Percentiles rank a stretch among this genome's conserved stretches.
Conservation (phyloP, 352 stramenopile genomes). For the Pilasporangium apinafurcum region DNA sequence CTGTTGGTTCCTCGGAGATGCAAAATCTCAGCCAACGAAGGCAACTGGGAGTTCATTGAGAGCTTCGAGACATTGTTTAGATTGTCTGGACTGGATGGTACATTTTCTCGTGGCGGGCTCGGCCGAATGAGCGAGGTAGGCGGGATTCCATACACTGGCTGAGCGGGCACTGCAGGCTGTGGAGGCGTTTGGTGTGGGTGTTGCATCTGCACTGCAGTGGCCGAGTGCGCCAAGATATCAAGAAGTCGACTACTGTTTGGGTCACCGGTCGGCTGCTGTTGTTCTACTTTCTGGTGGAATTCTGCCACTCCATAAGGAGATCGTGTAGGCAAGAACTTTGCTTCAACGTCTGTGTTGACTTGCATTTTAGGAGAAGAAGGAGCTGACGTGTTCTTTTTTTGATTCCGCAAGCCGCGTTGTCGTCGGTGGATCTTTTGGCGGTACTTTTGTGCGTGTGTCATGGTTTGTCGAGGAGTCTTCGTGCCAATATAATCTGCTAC, state of each 20-base stretch:
- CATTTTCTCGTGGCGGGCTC: slow-evolving; percentile 2
- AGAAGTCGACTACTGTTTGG: slow-evolving; percentile 43
- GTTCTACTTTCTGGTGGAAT: slow-evolving; percentile 34
- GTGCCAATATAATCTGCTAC: slow-evolving; percentile 81
- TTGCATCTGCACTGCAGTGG: slow-evolving; percentile 39
- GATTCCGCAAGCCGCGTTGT: slow-evolving; percentile 66
- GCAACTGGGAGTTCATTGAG: slow-evolving; percentile 46
- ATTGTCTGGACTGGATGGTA: slow-evolving; percentile 4
- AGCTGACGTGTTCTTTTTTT: slow-evolving; percentile 41
- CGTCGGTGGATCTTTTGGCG: slow-evolving; percentile 76
- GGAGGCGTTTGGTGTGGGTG: slow-evolving; percentile 4
- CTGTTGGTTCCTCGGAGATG: slow-evolving; percentile 45
- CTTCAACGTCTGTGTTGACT: slow-evolving; percentile 10
- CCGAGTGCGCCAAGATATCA: slow-evolving; percentile 66
- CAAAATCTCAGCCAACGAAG: slow-evolving; percentile 64
- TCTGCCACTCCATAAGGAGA: slow-evolving; percentile 60
- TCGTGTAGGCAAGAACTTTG: slow-evolving; percentile 14
- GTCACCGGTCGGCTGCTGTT: slow-evolving; percentile 6
- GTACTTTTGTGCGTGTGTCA: slow-evolving; percentile 84
- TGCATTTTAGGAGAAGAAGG: slow-evolving; percentile 4
- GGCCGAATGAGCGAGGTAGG: too few species aligned
- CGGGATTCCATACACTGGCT: too few species aligned
- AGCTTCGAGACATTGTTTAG: slow-evolving; percentile 11
- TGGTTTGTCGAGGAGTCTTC: slow-evolving; percentile 92
- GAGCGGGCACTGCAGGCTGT: not conserved